phyloP scores from a whole-genome alignment of 495 filamentous ascomycete species.

The Sabuloglossum arenarium region DNA sequence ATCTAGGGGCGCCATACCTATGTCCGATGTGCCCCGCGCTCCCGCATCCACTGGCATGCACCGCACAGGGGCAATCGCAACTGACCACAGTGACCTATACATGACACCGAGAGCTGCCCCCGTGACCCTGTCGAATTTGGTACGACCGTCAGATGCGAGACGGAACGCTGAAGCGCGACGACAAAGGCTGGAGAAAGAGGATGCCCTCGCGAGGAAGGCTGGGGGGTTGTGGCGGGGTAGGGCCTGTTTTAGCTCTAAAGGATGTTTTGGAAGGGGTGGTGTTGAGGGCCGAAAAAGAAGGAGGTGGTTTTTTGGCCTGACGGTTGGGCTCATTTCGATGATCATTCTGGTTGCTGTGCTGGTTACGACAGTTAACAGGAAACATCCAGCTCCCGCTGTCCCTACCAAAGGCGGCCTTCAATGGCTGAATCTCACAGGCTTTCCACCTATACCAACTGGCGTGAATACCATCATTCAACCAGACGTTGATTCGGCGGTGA shows the following conservation, averaged over 20 bases:
- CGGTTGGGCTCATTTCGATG: slow-evolving; percentile 30
- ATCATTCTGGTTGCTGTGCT: slow-evolving; percentile 39
- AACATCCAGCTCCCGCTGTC: slow-evolving; percentile 10
- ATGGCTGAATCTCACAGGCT: slow-evolving; percentile 71
- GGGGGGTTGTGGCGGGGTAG: slow-evolving; percentile 40
- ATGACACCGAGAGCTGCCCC: slow-evolving; percentile 5
- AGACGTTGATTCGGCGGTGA: slow-evolving; percentile 30
- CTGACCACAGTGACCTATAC: slow-evolving; percentile 3
- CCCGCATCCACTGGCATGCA: slow-evolving; percentile 14
- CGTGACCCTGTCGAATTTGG: slow-evolving; percentile 10
- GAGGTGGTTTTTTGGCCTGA: slow-evolving; percentile 35
- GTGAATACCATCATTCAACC: slow-evolving; percentile 54
- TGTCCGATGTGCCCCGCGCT: slow-evolving; percentile 21
- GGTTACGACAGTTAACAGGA: slow-evolving; percentile 36
- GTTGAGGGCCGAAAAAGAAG: slow-evolving; percentile 42
- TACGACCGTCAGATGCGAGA: slow-evolving; percentile 10
- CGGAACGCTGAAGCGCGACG: slow-evolving; percentile 26
- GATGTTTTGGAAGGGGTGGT: slow-evolving; percentile 38
- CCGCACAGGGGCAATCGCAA: slow-evolving; percentile 12
- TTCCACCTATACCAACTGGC: slow-evolving; percentile 69
- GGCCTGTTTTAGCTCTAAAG: slow-evolving; percentile 33
- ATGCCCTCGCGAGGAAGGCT: slow-evolving; percentile 28
- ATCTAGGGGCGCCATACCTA: slow-evolving; percentile 22
- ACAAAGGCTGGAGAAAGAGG: slow-evolving; percentile 34
- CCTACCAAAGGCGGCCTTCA: slow-evolving; percentile 26